Base-by-base conservation (phyloP, 2,329 filamentous ascomycete genomes). In the Fusarium fujikuroi region DNA sequence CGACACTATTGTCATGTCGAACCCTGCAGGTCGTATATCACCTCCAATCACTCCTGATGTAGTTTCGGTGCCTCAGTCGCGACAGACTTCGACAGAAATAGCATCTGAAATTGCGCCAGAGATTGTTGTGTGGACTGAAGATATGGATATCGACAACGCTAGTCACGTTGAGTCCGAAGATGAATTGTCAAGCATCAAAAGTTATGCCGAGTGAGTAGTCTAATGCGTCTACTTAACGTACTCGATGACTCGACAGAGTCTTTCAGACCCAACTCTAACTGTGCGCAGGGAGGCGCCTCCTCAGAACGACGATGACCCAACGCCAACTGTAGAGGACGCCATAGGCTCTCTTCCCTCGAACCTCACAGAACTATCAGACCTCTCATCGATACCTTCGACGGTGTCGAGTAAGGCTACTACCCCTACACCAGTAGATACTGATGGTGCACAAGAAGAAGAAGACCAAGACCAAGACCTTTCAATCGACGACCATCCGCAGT, bases 401-500 rank as follows among this genome's bases (percentile, higher is more conserved):
- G 78, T 84, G 43, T 91, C 89, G 72, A 92, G 90, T 81, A 90
- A 91, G 81, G 89, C 88, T 68, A 91, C 89, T 54, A 92, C 89
- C 47, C 89, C 89, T 50, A 91, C 89, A 40, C 89, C 89, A 49
- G 81, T 87, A 65, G 88, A 89, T 56, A 72, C 76, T 23, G 82
- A 82, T 30, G 74, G 70, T 42, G 46, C 73, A 23, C 78, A 66
- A 40, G 63, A 58, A n/a, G 63, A 58, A n/a, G 78, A 66, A 39
- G 50, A 43, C n/a, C 58, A 54, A 25, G 46, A 59, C 36, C 64
- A 67, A 66, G 71, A 72, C 77, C 79, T 74, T 36, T 53, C 50
- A 47, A 52, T 47, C 46, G 69, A 74, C 8, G 75, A 76, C 23
- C 74, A 70, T 30, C 57, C 70, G 19, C 60, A 58, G 36, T 59